Conservation (phyloP, 805 yeast species). For the Candida silvicultrix region DNA sequence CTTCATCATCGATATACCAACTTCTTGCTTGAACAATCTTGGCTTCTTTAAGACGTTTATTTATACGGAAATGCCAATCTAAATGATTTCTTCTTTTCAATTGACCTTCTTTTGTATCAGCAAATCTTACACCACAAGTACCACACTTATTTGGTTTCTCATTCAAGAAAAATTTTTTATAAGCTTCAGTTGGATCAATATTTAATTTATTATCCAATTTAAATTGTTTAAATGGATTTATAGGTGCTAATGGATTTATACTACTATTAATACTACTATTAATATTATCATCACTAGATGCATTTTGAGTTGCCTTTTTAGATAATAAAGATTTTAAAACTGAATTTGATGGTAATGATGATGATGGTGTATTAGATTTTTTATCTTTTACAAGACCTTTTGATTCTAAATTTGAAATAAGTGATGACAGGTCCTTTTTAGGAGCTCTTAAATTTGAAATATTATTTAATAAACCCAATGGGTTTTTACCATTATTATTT, state of each 20-base stretch:
- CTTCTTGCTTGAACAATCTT: constrained; percentile 60
- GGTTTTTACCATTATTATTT: constrained; percentile 4
- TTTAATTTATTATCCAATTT: constrained; percentile 25
- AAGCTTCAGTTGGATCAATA: constrained; percentile 39
- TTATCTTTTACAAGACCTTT: constrained; percentile 16
- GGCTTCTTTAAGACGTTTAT: constrained; percentile 61
- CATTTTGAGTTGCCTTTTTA: neutral
- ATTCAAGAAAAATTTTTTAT: constrained; percentile 7
- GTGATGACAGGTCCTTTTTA: constrained; percentile 10
- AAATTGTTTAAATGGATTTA: constrained; percentile 14
- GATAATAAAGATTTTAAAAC: too few species aligned
- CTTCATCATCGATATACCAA: constrained; percentile 71
- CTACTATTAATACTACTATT: too few species aligned
- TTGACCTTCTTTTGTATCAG: constrained; percentile 49
- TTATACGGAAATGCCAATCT: constrained; percentile 95
- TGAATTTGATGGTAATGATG: neutral
- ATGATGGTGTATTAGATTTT: neutral
- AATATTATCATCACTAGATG: too few species aligned
- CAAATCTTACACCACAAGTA: constrained; percentile 84
- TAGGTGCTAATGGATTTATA: constrained; percentile 3
- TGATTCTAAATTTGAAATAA: constrained; percentile 13
- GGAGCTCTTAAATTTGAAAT: constrained; percentile 13
- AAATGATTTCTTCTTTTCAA: constrained; percentile 57
- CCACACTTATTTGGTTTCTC: constrained; percentile 73
- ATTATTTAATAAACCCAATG: constrained; percentile 14